These are phyloP conservation scores for Fusarium dimerum DNA, from an alignment of 2,329 filamentous ascomycete species.

Conservation along the genomic window DNA sequence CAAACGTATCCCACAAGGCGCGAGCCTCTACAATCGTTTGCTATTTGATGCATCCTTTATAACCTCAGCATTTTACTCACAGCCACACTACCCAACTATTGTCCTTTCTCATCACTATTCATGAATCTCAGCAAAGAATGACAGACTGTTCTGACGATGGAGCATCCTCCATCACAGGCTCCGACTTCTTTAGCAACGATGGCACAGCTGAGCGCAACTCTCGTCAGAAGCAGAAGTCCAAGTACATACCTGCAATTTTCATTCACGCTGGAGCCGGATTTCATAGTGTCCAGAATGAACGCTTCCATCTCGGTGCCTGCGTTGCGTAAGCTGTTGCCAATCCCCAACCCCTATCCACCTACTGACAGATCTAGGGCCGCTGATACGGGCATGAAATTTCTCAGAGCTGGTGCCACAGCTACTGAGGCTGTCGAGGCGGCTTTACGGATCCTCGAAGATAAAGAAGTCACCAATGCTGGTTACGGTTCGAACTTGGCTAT, in stretches of 20 bases:
- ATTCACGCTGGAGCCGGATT: conserved; percentile 95
- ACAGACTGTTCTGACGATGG: conserved; percentile 30
- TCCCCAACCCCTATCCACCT: not conserved
- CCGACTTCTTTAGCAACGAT: conserved; percentile 46
- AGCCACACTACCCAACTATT: not conserved
- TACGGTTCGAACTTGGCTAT: conserved; percentile 94
- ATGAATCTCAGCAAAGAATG: conserved; percentile 34
- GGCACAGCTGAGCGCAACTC: conserved; percentile 44
- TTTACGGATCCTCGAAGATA: conserved; percentile 84
- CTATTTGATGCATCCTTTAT: not conserved
- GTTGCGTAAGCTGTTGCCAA: conserved; percentile 67
- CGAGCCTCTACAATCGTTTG: not conserved
- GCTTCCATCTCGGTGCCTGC: conserved; percentile 81
- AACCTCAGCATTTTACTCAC: not conserved
- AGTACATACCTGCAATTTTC: conserved; percentile 72
- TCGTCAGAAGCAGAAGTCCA: conserved; percentile 37
- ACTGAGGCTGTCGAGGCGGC: conserved; percentile 89
- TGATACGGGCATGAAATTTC: conserved; percentile 77
- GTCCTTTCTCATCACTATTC: conserved; percentile 5
- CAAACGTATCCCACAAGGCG: too few species aligned
- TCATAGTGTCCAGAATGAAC: conserved; percentile 85
- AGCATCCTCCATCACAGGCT: conserved; percentile 45
- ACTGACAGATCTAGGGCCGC: conserved; percentile 64
- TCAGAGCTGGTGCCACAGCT: conserved; percentile 77
- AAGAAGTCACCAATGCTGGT: conserved; percentile 94